Evolutionary conservation across 192 early-diverging fungal species (phyloP).

Genomic region (Dissophora ornata): DNA sequence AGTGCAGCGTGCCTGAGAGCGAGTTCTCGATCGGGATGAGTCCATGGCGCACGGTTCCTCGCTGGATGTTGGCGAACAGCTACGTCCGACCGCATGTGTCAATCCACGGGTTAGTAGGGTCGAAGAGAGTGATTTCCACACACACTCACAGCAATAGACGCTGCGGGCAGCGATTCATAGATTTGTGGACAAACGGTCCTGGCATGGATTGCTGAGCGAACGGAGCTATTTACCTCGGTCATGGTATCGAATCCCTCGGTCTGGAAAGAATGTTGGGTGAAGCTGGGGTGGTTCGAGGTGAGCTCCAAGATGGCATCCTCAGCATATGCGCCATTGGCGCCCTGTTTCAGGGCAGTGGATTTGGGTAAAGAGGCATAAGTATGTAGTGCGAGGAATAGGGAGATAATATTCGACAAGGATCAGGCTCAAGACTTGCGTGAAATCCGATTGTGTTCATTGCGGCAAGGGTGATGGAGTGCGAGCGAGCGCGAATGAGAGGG

Average conservation of each 20-base stretch:
- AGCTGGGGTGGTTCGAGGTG: slow-evolving; percentile 45
- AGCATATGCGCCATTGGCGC: slow-evolving; percentile 49
- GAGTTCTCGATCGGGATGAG: slow-evolving; percentile 53
- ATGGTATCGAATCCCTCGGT: slow-evolving; percentile 49
- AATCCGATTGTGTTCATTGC: slow-evolving; percentile 49
- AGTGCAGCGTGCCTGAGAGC: slow-evolving; percentile 48
- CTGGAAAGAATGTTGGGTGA: slow-evolving; percentile 27
- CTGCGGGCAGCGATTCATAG: no score
- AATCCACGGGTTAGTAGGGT: no score
- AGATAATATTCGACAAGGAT: no score
- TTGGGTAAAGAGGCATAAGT: background rate
- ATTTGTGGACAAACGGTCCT: no score
- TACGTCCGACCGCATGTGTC: no score
- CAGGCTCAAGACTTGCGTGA: slow-evolving; percentile 35
- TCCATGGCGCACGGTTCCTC: slow-evolving; percentile 37
- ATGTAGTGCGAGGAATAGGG: background rate
- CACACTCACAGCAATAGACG: no score
- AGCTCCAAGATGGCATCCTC: slow-evolving; percentile 52
- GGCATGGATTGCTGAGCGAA: background rate
- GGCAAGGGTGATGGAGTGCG: background rate
- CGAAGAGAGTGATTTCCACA: no score
- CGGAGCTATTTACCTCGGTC: slow-evolving; percentile 33
- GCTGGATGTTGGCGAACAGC: slow-evolving; percentile 35
- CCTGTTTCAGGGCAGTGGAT: slow-evolving; percentile 14
- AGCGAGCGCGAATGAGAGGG: background rate